Conservation (phyloP, 495 filamentous ascomycete species). For the Penicillium alfredii region DNA sequence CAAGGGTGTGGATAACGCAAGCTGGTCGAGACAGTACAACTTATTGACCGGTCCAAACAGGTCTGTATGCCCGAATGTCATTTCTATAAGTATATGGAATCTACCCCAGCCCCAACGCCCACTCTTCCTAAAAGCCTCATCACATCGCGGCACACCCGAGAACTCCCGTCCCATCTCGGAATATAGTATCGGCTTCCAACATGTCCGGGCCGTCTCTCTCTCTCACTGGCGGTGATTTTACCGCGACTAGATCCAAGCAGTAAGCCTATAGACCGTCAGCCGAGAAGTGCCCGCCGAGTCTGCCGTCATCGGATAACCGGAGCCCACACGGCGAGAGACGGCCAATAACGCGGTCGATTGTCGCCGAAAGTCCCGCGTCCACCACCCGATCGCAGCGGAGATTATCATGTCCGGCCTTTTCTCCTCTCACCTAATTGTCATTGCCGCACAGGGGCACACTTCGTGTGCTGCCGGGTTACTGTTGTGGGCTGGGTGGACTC, state of each 20-base stretch:
- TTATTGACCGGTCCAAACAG: too few species aligned
- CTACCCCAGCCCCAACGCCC: not conserved
- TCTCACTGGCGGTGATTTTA: too few species aligned
- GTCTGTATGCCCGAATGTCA: too few species aligned
- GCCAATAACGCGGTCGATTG: constrained; percentile 14
- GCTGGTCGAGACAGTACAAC: too few species aligned
- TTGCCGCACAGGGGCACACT: constrained; percentile 9
- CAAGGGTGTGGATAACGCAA: not conserved
- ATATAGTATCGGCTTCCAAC: constrained; percentile 15
- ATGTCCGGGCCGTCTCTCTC: too few species aligned
- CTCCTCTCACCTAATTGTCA: too few species aligned
- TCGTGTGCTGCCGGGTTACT: not conserved
- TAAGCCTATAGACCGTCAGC: constrained; percentile 1
- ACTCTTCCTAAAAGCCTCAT: not conserved
- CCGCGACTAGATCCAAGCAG: too few species aligned
- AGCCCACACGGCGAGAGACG: constrained; percentile 1
- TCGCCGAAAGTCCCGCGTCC: constrained; percentile 21
- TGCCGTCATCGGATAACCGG: constrained; percentile 19
- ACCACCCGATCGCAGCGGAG: constrained; percentile 14
- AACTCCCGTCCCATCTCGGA: constrained; percentile 12
- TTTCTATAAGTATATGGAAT: constrained; percentile 17
- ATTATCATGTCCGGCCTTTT: constrained; percentile 3
- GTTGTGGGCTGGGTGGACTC: constrained; percentile 6
- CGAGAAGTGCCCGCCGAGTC: constrained; percentile 7
- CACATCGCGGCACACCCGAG: constrained; percentile 6